Base-by-base conservation (phyloP, 306 rosid genomes). In the Vicia villosa region DNA sequence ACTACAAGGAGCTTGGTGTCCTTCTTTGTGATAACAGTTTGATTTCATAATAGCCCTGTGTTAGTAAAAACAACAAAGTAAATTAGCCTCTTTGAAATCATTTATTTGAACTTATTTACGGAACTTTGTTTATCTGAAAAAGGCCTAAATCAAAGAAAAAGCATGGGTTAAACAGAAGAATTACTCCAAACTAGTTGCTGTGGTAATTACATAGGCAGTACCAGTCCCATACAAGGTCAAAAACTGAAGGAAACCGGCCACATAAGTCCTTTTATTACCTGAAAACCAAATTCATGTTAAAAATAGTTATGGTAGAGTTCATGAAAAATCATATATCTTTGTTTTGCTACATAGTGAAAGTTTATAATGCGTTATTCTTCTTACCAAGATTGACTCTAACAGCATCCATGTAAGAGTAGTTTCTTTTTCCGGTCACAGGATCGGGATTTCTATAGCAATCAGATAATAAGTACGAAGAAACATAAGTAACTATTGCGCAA, bases 391-490 rank as follows among this genome's bases (percentile, higher is more conserved):
- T 56, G 17, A 69, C 70, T 78, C 81, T 74, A 68, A 90, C 96
- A 73, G 96, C 95, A 47, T 77, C 91, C 79, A 76, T 79, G 69
- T 86, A 90, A 26, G 81, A 74, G 79, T 70, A 77, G 83, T 86
- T 90, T 79, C 91, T 79, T 59, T 82, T 83, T 20, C 91, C 91
- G 6, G 89, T 83, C 14, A 80, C 73, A 36, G 96, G 59, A 45
- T 90, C 90, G n/a, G 94, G 89, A 55, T 50, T 66, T 66, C 91
- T 83, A 68, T 90, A 90, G 74, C 91, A 86, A 74, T 90, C 88
- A 12, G 90, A 79, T 12, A 86, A 59, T 13, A 90, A 82, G 77
- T 24, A 77, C 1, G 88, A 77, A 69, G 94, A 90, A 68, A 85
- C 7, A 69, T 79, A 79, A 26, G 89, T 84, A 60, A 90, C 74